These are phyloP conservation scores for Kluyveromyces siamensis DNA, from an alignment of 805 yeast species.

Conservation along the genomic window DNA sequence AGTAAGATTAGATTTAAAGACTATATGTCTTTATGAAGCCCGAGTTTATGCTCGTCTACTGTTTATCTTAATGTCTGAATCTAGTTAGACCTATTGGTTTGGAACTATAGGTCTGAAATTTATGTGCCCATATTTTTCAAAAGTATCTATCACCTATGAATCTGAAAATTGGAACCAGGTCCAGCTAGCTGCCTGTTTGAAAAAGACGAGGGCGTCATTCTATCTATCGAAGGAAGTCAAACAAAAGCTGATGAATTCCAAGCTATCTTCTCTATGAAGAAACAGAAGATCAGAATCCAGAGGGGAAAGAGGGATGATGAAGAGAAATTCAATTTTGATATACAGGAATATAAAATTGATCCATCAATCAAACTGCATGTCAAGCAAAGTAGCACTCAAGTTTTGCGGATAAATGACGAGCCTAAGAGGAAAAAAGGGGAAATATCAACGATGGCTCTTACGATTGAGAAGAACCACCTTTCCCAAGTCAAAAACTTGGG, in stretches of 20 bases:
- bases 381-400: not conserved
- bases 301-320: constrained; percentile 6
- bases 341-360: constrained; percentile 16
- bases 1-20: not conserved
- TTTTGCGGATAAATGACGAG: not conserved
- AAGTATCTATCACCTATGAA: too few species aligned
- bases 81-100: too few species aligned
- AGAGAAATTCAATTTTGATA: constrained; percentile 32
- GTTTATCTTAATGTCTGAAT: too few species aligned
- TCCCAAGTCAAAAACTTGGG: not conserved
- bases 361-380: constrained; percentile 8
- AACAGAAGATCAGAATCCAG: not conserved
- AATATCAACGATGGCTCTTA: not conserved
- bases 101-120: too few species aligned
- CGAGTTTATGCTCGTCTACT: too few species aligned
- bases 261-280: not conserved
- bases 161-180: too few species aligned
- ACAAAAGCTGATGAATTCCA: not conserved
- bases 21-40: too few species aligned
- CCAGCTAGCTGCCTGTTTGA: too few species aligned
- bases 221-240: not conserved
- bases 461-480: not conserved
- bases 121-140: too few species aligned
- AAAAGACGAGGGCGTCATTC: too few species aligned
- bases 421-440: not conserved